phyloP scores from a whole-genome alignment of 108 stramenopile genomes.

The Craspedostauros australis region DNA sequence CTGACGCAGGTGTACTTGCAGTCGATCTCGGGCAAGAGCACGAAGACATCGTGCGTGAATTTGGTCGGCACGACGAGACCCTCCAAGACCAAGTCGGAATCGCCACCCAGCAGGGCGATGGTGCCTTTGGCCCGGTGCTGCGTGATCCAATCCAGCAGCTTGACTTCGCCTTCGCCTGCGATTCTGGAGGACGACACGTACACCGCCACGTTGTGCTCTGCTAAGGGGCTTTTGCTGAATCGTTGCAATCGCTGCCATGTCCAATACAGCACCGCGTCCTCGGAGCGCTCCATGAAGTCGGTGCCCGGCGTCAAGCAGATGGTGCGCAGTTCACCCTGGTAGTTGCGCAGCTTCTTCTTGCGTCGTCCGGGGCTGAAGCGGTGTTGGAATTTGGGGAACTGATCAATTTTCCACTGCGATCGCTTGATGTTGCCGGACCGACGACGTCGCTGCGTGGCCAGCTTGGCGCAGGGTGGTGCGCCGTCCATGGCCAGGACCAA shows the following conservation, averaged over 20 bases:
- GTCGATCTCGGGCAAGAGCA: constrained; percentile 49
- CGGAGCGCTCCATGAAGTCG: constrained; percentile 57
- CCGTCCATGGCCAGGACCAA: constrained; percentile 84
- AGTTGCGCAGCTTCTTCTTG: constrained; percentile 17
- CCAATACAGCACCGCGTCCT: constrained; percentile 76
- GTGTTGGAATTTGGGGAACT: constrained; percentile 22
- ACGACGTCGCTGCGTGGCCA: constrained; percentile 71
- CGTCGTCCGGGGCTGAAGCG: constrained; percentile 11
- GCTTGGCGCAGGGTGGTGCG: constrained; percentile 73
- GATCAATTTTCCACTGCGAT: constrained; percentile 37
- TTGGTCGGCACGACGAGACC: constrained; percentile 62
- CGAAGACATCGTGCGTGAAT: constrained; percentile 76
- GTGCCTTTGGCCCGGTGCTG: constrained; percentile 13
- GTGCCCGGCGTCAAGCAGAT: constrained; percentile 77
- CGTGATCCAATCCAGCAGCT: constrained; percentile 79
- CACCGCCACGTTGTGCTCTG: constrained; percentile 39
- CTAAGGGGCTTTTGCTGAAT: constrained; percentile 11
- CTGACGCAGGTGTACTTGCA: constrained; percentile 30
- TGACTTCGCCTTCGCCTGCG: constrained; percentile 89
- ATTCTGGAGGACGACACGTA: constrained; percentile 70
- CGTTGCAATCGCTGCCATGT: constrained; percentile 66
- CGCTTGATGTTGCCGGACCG: constrained; percentile 37
- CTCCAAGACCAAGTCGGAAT: constrained; percentile 85
- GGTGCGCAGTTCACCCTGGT: constrained; percentile 25
- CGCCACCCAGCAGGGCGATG: constrained; percentile 77